Evolutionary conservation across 2,329 filamentous ascomycete species (phyloP).

Genomic region (Aspergillus pseudonomiae): DNA sequence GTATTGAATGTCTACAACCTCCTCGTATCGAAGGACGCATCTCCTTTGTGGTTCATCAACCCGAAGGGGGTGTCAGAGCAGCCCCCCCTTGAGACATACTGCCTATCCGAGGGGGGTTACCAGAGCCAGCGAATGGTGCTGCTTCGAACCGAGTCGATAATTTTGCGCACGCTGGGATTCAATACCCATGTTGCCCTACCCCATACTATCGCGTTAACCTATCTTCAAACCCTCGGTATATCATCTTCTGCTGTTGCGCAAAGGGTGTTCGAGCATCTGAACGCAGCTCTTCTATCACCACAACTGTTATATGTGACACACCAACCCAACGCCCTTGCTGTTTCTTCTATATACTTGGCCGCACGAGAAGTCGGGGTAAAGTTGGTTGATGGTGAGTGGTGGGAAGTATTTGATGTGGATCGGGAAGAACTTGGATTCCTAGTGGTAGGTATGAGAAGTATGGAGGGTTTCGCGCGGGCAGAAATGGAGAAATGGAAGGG

Average conservation of each 20-base stretch:
- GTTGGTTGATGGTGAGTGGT: conserved; percentile 86
- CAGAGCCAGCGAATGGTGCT: conserved; percentile 65
- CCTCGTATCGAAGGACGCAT: conserved; percentile 64
- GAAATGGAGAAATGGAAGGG: conserved; percentile 62
- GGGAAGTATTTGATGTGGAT: conserved; percentile 97
- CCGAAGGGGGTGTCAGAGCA: conserved; percentile 29
- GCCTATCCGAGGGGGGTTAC: conserved; percentile 74
- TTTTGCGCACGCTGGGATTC: conserved; percentile 77
- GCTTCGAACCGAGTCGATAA: conserved; percentile 73
- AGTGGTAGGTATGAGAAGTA: conserved; percentile 80
- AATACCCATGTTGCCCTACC: conserved; percentile 84
- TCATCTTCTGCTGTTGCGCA: conserved; percentile 61
- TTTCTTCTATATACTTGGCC: conserved; percentile 88
- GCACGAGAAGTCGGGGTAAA: conserved; percentile 75
- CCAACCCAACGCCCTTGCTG: conserved; percentile 82
- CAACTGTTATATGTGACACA: conserved; percentile 91
- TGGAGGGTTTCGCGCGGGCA: conserved; percentile 68
- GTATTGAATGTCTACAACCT: conserved; percentile 84
- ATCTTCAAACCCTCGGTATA: conserved; percentile 84
- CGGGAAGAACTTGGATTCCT: conserved; percentile 92
- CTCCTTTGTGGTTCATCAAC: conserved; percentile 53
- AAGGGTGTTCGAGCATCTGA: conserved; percentile 76
- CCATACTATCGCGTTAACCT: conserved; percentile 84
- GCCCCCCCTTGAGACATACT: conserved; percentile 60
- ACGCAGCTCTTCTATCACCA: conserved; percentile 80